phyloP scores from a whole-genome alignment of 306 rosid genomes.

The Castanospermum australe region DNA sequence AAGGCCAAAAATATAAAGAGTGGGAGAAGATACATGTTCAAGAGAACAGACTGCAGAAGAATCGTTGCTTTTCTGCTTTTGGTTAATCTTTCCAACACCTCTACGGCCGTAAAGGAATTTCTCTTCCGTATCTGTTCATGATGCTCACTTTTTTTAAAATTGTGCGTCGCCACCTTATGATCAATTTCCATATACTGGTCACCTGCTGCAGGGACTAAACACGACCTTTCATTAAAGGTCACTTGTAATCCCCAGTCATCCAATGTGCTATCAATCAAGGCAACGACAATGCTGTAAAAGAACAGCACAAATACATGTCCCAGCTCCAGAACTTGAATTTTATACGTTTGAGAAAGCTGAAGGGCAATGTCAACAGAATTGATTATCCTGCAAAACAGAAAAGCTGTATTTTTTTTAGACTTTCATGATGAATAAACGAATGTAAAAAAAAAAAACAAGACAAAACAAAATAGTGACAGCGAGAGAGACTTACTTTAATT shows the following conservation, averaged over 20 bases:
- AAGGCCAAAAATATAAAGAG: constrained; percentile 10
- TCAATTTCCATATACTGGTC: constrained; percentile 44
- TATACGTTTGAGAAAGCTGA: constrained; percentile 55
- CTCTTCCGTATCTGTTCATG: constrained; percentile 47
- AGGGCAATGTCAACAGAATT: constrained; percentile 53
- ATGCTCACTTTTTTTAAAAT: constrained; percentile 33
- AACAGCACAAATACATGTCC: constrained; percentile 68
- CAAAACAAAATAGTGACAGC: too few relatives aligned
- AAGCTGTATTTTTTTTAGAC: constrained; percentile 7
- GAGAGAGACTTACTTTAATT: constrained; percentile 47
- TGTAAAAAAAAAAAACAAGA: too few relatives aligned
- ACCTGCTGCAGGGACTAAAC: constrained; percentile 34
- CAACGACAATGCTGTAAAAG: constrained; percentile 41
- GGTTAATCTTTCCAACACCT: constrained; percentile 63
- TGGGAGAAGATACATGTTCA: constrained; percentile 58
- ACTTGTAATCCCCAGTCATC: constrained; percentile 60
- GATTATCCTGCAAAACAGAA: constrained; percentile 53
- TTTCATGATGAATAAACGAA: too few relatives aligned
- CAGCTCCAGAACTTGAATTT: constrained; percentile 46
- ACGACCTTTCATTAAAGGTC: constrained; percentile 35
- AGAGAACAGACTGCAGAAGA: constrained; percentile 66
- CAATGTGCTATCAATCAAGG: constrained; percentile 58
- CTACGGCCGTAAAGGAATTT: constrained; percentile 59
- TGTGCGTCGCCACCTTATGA: constrained; percentile 30
- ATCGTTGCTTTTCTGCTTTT: constrained; percentile 61